Conservation (phyloP, 2,329 filamentous ascomycete species). For the Calcarisporium arbuscula region DNA sequence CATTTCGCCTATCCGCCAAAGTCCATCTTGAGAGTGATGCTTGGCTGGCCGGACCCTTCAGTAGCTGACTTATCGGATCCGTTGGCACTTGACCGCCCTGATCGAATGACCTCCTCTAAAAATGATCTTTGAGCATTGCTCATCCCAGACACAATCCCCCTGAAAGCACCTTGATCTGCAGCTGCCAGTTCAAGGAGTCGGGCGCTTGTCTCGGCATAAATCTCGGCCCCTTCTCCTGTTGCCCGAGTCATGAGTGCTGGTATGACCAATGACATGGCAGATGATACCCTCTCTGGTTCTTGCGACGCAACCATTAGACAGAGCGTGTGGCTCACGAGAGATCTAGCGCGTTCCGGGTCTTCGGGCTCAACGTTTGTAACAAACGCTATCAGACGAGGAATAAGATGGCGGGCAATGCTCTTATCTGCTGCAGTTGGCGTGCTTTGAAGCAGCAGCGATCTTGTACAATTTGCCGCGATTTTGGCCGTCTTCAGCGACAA, state of each 20-base stretch:
- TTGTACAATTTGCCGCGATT: constrained; percentile 83
- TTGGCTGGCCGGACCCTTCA: constrained; percentile 57
- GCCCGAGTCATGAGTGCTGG: constrained; percentile 72
- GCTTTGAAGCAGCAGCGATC: constrained; percentile 69
- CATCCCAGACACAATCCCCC: constrained; percentile 66
- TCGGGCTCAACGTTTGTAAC: constrained; percentile 63
- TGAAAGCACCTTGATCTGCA: constrained; percentile 66
- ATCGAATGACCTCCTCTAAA: constrained; percentile 74
- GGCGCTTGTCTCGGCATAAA: constrained; percentile 68
- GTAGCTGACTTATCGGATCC: constrained; percentile 31
- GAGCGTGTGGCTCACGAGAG: constrained; percentile 66
- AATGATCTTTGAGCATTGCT: constrained; percentile 63
- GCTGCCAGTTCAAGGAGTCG: constrained; percentile 77
- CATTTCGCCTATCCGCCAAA: constrained; percentile 53
- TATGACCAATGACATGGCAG: constrained; percentile 69
- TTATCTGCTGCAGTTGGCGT: constrained; percentile 60
- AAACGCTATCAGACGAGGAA: constrained; percentile 72
- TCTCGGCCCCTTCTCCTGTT: constrained; percentile 50
- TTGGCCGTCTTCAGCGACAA: constrained; percentile 58
- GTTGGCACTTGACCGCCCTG: constrained; percentile 44
- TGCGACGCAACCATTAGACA: constrained; percentile 59
- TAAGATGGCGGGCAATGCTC: constrained; percentile 65
- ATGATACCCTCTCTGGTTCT: constrained; percentile 37
- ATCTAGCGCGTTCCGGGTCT: constrained; percentile 71
- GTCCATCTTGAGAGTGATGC: constrained; percentile 90